Conservation (phyloP, 139 green algal genomes). For the Chlorella sp. region DNA sequence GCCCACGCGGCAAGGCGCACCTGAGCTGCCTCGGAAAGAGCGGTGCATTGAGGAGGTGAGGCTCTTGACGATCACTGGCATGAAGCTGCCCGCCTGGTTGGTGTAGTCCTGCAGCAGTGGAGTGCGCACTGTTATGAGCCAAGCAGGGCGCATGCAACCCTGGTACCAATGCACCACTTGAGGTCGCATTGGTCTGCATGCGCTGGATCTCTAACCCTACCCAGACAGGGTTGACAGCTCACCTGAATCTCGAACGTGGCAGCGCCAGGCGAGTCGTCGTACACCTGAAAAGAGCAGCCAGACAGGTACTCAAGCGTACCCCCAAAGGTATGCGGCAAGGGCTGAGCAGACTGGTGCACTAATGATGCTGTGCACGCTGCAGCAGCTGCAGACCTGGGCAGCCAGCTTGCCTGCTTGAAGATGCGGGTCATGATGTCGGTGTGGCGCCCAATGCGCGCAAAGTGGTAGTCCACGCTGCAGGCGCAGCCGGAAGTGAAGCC, state of each 20-base stretch:
- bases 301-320: too few relatives aligned
- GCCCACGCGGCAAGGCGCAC: too few relatives aligned
- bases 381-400: too few relatives aligned
- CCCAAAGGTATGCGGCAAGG: too few relatives aligned
- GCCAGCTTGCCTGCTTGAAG: not conserved
- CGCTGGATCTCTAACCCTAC: too few relatives aligned
- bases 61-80: constrained; percentile 23
- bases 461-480: constrained; percentile 32
- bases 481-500: not conserved
- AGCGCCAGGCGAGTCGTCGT: constrained; percentile 9
- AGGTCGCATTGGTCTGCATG: too few relatives aligned
- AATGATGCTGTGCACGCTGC: too few relatives aligned
- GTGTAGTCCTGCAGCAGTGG: not conserved
- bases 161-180: too few relatives aligned
- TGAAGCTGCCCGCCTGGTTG: not conserved
- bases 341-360: too few relatives aligned
- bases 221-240: too few relatives aligned
- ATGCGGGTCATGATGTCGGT: constrained; percentile 30
- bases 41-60: constrained; percentile 32
- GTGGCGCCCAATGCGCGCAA: constrained; percentile 25
- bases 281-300: constrained; percentile 6
- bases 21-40: not conserved
- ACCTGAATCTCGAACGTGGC: constrained; percentile 18
- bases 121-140: not conserved
- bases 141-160: too few relatives aligned